A percentile compares a stretch with the other conserved stretches of the same genome.
Evolutionary conservation across 257 asterid species (phyloP).

Genomic region (Solanum chmielewskii): DNA sequence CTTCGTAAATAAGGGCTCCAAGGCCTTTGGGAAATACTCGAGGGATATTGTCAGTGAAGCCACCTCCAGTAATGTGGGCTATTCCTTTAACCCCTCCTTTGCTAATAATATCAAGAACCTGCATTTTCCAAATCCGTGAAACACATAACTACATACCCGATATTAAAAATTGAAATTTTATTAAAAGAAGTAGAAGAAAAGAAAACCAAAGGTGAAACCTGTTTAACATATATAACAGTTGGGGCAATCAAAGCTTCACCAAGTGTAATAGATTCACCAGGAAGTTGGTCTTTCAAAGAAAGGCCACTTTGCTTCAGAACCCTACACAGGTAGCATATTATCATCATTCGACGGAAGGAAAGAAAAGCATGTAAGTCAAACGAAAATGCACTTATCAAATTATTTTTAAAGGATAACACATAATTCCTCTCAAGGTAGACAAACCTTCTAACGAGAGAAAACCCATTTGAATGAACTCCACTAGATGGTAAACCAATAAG

Average conservation of each 20-base stretch:
- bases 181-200: background rate
- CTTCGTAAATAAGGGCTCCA: conserved; percentile 55
- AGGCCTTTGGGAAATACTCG: conserved; percentile 80
- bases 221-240: conserved; percentile 80
- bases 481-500: conserved; percentile 92
- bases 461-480: conserved; percentile 95
- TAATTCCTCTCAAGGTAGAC: background rate
- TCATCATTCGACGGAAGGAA: background rate
- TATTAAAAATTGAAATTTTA: background rate
- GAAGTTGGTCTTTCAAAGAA: conserved; percentile 57
- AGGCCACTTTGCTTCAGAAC: conserved; percentile 71
- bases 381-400: background rate
- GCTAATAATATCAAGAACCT: conserved; percentile 80
- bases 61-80: conserved; percentile 96
- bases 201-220: conserved; percentile 30
- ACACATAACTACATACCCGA: background rate
- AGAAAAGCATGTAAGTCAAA: background rate
- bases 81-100: conserved; percentile 94
- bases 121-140: background rate
- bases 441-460: conserved; percentile 87
- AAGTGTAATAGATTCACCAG: conserved; percentile 47
- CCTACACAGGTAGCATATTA: conserved; percentile 20
- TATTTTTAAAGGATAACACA: background rate
- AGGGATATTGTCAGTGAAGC: conserved; percentile 94
- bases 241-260: conserved; percentile 95